These are phyloP conservation scores for Paragyromitra xinjiangensis DNA, from an alignment of 495 filamentous ascomycete genomes.

Conservation along the genomic window DNA sequence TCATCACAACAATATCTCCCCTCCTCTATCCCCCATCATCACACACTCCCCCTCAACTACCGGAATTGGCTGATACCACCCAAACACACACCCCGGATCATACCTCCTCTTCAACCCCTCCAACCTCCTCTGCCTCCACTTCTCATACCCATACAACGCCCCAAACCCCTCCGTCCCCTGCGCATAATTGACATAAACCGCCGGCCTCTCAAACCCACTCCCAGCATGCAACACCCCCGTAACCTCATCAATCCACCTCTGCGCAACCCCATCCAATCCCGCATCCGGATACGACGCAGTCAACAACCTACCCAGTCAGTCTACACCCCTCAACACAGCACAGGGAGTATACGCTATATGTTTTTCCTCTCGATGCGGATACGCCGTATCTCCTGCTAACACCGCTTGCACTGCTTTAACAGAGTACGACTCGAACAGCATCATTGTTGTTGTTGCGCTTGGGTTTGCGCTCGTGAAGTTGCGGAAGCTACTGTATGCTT, in stretches of 20 bases:
- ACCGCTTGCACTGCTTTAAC: slow-evolving; percentile 3
- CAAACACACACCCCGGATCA: slow-evolving; percentile 61
- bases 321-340: neutral
- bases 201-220: neutral
- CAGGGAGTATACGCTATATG: neutral
- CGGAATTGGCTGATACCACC: slow-evolving; percentile 58
- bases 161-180: slow-evolving; percentile 59
- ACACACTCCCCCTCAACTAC: neutral
- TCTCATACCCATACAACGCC: slow-evolving; percentile 63
- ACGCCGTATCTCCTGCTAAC: slow-evolving; percentile 5
- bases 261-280: neutral
- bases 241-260: neutral
- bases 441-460: neutral
- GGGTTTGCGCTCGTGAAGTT: neutral
- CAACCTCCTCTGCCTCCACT: slow-evolving; percentile 60
- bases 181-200: slow-evolving; percentile 61
- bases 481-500: neutral
- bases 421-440: slow-evolving; percentile 22
- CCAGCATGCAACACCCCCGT: neutral
- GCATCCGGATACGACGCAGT: neutral
- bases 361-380: slow-evolving; percentile 16
- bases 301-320: slow-evolving; percentile 3
- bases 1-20: too few relatives aligned
- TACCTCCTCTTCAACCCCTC: slow-evolving; percentile 59
- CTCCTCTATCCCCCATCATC: too few relatives aligned